Conservation (phyloP, 352 stramenopile species). For the Globisporangium apiculatum region DNA sequence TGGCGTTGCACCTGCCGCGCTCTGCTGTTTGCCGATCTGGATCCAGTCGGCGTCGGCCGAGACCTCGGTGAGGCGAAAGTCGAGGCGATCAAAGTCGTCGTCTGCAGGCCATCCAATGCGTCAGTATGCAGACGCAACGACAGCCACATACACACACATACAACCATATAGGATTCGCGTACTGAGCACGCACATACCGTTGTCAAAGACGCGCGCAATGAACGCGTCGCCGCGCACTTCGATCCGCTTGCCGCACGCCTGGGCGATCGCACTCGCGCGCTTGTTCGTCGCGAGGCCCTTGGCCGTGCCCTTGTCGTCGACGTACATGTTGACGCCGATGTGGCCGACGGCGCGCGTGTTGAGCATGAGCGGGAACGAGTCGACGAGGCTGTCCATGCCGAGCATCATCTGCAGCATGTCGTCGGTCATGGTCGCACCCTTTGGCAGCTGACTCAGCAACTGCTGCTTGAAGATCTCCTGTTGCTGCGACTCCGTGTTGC, state of each 20-base stretch:
- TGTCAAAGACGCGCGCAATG: conserved; percentile 84
- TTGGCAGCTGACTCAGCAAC: conserved; percentile 61
- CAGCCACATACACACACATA: background rate
- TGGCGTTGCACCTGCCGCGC: conserved; percentile 19
- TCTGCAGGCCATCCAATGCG: conserved; percentile 22
- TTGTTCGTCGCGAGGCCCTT: conserved; percentile 76
- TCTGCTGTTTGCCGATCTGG: conserved; percentile 50
- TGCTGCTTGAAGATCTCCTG: conserved; percentile 80
- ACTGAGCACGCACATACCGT: conserved; percentile 28
- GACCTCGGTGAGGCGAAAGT: conserved; percentile 70
- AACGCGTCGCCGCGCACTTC: conserved; percentile 85
- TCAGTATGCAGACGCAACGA: background rate
- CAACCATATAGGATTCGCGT: conserved; percentile 1
- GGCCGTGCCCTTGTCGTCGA: conserved; percentile 86
- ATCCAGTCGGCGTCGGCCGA: conserved; percentile 63
- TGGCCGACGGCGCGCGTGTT: conserved; percentile 67
- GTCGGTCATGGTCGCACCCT: conserved; percentile 50
- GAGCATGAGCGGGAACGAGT: conserved; percentile 81
- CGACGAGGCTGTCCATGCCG: conserved; percentile 83
- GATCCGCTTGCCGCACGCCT: conserved; percentile 75
- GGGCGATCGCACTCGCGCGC: conserved; percentile 71
- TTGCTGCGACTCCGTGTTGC: conserved; percentile 38
- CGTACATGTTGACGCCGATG: conserved; percentile 86
- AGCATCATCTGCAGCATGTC: conserved; percentile 85
- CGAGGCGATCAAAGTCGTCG: conserved; percentile 76